phyloP scores from a whole-genome alignment of 2,329 filamentous ascomycete species.

The Aspergillus floridensis region DNA sequence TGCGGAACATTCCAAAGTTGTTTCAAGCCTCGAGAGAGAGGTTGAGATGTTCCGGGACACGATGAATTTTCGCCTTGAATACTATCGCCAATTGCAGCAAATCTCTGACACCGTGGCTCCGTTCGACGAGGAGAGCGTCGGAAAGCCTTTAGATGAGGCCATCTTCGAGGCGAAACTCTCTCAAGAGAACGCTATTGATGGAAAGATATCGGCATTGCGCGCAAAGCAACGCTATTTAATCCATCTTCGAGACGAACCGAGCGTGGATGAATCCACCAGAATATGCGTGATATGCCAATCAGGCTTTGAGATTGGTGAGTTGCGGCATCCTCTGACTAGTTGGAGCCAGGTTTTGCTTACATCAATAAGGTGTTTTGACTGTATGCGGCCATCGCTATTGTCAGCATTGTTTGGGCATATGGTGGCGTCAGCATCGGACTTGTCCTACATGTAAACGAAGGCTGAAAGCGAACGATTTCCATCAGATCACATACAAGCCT shows the following conservation, averaged over 20 bases:
- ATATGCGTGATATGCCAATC: slow-evolving; percentile 85
- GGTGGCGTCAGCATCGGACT: slow-evolving; percentile 71
- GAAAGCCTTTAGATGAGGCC: slow-evolving; percentile 54
- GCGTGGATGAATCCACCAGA: slow-evolving; percentile 58
- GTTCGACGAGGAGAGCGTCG: slow-evolving; percentile 61
- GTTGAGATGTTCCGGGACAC: slow-evolving; percentile 70
- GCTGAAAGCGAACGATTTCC: slow-evolving; percentile 66
- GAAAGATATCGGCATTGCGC: slow-evolving; percentile 61
- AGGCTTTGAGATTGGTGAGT: slow-evolving; percentile 70
- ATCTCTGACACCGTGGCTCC: slow-evolving; percentile 85
- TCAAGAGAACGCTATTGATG: slow-evolving; percentile 53
- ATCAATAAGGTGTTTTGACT: slow-evolving; percentile 52
- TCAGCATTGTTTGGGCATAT: slow-evolving; percentile 77
- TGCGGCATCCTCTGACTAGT: not conserved
- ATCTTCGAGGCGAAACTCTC: slow-evolving; percentile 45
- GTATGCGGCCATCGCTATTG: slow-evolving; percentile 91
- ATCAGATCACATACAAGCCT: slow-evolving; percentile 81
- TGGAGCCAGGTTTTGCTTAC: not conserved
- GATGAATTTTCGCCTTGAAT: slow-evolving; percentile 84
- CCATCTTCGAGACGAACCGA: slow-evolving; percentile 61
- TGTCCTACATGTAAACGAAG: slow-evolving; percentile 82
- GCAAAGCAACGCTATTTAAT: slow-evolving; percentile 74
- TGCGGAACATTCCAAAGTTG: slow-evolving; percentile 52
- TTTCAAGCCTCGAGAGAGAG: slow-evolving; percentile 58
- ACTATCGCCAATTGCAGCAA: slow-evolving; percentile 83